Evolutionary conservation across 768 basidiomycete genomes (phyloP).

Genomic region (Myochromella boudieri): DNA sequence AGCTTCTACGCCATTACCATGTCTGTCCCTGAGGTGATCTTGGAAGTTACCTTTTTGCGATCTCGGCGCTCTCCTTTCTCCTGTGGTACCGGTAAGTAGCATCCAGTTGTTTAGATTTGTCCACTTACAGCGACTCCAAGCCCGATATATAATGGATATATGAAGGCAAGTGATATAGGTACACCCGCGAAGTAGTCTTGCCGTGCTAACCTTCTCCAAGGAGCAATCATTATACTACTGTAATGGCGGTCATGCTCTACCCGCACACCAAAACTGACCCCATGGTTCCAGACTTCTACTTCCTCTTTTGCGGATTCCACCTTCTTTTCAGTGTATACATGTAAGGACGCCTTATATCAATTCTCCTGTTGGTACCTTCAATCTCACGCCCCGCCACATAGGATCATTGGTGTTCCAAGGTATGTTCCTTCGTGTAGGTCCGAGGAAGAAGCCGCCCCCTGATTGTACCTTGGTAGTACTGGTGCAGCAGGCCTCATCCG

Average conservation of each 20-base stretch:
- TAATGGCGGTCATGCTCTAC: constrained; percentile 40
- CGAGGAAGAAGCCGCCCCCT: constrained; percentile 31
- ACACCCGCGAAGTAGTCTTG: constrained; percentile 13
- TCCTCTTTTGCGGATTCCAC: constrained; percentile 96
- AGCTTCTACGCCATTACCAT: constrained; percentile 13
- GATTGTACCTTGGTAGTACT: constrained; percentile 56
- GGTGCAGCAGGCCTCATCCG: constrained; percentile 96
- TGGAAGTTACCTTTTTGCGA: constrained; percentile 75
- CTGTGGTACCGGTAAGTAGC: constrained; percentile 87
- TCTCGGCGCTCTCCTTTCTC: constrained; percentile 79
- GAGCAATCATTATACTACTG: constrained; percentile 95
- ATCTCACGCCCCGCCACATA: constrained; percentile 34
- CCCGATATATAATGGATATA: constrained; percentile 96
- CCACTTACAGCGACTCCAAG: constrained; percentile 35
- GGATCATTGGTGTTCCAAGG: constrained; percentile 93
- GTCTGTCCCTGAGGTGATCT: constrained; percentile 21
- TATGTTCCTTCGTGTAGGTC: constrained; percentile 34
- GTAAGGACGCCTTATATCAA: constrained; percentile 42
- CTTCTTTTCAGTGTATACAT: constrained; percentile 91
- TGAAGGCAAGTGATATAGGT: constrained; percentile 64
- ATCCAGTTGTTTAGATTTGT: constrained; percentile 11
- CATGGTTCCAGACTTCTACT: constrained; percentile 78
- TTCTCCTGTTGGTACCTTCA: constrained; percentile 26
- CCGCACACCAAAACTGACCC: constrained; percentile 25
- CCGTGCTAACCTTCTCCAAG: constrained; percentile 37